Evolutionary conservation across 352 stramenopile species (phyloP).

Genomic region (Phytopythium oedochilum): DNA sequence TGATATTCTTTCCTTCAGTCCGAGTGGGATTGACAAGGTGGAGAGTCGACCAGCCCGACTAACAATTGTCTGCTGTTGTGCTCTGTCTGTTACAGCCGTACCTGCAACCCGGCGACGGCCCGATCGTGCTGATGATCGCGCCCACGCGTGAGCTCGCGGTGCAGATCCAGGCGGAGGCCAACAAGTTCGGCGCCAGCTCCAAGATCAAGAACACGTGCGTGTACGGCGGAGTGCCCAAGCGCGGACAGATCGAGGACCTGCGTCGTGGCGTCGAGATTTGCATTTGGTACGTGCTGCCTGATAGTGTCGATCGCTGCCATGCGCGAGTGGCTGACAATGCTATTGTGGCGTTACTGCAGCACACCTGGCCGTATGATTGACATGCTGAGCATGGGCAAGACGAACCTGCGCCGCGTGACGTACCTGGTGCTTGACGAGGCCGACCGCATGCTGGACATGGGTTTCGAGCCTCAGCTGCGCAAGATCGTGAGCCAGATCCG

Average conservation of each 20-base stretch:
- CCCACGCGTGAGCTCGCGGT: constrained; percentile 98
- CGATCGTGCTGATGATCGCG: constrained; percentile 98
- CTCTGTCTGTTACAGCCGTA: constrained; percentile 52
- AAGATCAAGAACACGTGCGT: constrained; percentile 99
- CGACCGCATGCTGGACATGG: constrained; percentile 96
- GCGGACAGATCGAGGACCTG: constrained; percentile 85
- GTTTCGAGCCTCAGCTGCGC: constrained; percentile 92
- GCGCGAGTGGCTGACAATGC: too few species aligned
- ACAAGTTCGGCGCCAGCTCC: constrained; percentile 97
- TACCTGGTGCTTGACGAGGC: constrained; percentile 99
- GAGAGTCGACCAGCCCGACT: constrained; percentile 10
- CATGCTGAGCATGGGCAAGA: constrained; percentile 95
- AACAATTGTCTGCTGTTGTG: constrained; percentile 22
- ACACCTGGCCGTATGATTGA: constrained; percentile 98
- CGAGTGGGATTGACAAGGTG: constrained; percentile 5
- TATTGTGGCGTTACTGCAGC: constrained; percentile 16
- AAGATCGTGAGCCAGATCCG: constrained; percentile 98
- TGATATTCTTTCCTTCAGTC: constrained; percentile 8
- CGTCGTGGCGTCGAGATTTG: constrained; percentile 79
- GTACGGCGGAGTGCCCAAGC: constrained; percentile 98
- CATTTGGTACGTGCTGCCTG: constrained; percentile 72
- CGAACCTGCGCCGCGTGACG: constrained; percentile 95
- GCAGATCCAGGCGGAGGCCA: constrained; percentile 99
- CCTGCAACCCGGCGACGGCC: constrained; percentile 96
- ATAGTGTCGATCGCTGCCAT: background rate